Percentiles rank a stretch among this genome's conserved stretches.
These are phyloP conservation scores for Aspergillus pseudonomiae DNA, from an alignment of 2,329 filamentous ascomycete species.

Conservation along the genomic window DNA sequence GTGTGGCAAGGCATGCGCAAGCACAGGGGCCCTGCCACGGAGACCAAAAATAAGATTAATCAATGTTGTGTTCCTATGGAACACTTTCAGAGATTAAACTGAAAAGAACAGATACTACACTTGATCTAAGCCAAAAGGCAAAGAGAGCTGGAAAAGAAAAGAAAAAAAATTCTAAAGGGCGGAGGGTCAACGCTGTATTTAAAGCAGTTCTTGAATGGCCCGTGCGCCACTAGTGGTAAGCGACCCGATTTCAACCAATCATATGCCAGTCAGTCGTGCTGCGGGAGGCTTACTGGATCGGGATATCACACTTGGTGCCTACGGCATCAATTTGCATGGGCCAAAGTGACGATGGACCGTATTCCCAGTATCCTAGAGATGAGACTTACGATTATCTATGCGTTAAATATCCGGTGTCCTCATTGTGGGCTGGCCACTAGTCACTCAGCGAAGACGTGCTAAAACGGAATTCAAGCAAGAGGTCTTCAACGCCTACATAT, in stretches of 20 bases:
- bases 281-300: not conserved
- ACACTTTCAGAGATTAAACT: conserved; percentile 93
- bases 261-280: too few species aligned
- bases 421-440: too few species aligned
- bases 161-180: conserved; percentile 35
- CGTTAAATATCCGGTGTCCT: not conserved
- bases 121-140: conserved; percentile 77
- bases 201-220: conserved; percentile 24
- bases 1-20: conserved; percentile 69
- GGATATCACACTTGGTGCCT: not conserved
- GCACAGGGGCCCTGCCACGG: conserved; percentile 65
- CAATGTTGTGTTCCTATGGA: conserved; percentile 69
- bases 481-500: not conserved
- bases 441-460: not conserved
- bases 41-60: conserved; percentile 81
- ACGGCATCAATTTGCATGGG: too few species aligned
- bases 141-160: conserved; percentile 53
- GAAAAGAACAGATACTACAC: conserved; percentile 96
- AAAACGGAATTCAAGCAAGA: not conserved
- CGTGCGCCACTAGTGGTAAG: conserved; percentile 18
- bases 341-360: too few species aligned
- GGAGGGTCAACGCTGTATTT: conserved; percentile 28
- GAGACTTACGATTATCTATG: not conserved
- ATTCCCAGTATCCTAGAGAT: not conserved
- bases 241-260: not conserved